Conservation (phyloP, 1,139 yeast species). For the Debaryomyces coudertii region DNA sequence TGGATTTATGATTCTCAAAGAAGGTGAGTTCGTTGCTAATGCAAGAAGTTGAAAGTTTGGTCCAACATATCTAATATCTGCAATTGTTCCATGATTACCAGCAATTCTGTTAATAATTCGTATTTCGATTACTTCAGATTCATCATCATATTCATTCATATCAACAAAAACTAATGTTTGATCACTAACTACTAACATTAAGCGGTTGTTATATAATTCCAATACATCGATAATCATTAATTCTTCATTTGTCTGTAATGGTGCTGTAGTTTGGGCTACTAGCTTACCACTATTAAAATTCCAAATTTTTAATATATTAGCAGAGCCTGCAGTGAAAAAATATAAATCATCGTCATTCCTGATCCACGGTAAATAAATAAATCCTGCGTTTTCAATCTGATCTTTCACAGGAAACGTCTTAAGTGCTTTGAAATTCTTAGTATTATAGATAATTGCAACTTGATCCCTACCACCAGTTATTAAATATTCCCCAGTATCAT, state of each 20-base stretch:
- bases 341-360: conserved; percentile 34
- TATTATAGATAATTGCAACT: conserved; percentile 65
- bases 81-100: conserved; percentile 95
- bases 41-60: conserved; percentile 63
- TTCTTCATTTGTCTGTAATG: conserved; percentile 66
- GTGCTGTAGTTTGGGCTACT: conserved; percentile 51
- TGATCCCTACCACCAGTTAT: conserved; percentile 91
- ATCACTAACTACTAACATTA: conserved; percentile 68
- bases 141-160: conserved; percentile 26
- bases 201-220: conserved; percentile 25
- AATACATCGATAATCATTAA: conserved; percentile 64
- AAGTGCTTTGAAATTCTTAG: conserved; percentile 54
- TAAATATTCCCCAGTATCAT: conserved; percentile 53
- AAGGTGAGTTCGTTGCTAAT: conserved; percentile 93
- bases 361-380: conserved; percentile 31
- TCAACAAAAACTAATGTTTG: conserved; percentile 72
- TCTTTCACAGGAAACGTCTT: conserved; percentile 75
- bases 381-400: conserved; percentile 82
- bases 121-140: conserved; percentile 34
- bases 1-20: conserved; percentile 71
- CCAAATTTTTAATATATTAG: conserved; percentile 68
- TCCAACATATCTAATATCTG: conserved; percentile 81
- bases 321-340: conserved; percentile 82
- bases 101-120: conserved; percentile 63
- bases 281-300: conserved; percentile 42